A percentile compares a stretch with the other conserved stretches of the same genome.
Conservation (phyloP, 1,139 yeast genomes). For the Hyphopichia khmerensis region DNA sequence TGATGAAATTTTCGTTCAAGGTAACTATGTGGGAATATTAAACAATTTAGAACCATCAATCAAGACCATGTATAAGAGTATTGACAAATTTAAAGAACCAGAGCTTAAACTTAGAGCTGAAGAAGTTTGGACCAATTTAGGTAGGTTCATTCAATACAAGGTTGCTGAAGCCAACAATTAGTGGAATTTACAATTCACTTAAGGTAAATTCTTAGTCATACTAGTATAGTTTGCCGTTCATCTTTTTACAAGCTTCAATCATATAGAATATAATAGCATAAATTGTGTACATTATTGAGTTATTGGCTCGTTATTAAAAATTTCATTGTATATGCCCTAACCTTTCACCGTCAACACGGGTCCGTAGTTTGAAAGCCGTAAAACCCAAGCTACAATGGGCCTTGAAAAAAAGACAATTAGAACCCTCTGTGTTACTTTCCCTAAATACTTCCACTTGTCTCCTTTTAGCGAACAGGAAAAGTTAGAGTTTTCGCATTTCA, state of each 20-base stretch:
- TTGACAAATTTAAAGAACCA: slow-evolving; percentile 65
- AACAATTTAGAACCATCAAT: slow-evolving; percentile 46
- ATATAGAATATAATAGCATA: not conserved
- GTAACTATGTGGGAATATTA: slow-evolving; percentile 48
- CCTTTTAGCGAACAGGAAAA: not conserved
- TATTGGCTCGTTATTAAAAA: no score
- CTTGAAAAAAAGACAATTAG: not conserved
- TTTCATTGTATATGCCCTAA: no score
- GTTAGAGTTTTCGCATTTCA: not conserved
- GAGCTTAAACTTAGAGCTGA: slow-evolving; percentile 64
- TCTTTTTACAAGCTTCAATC: not conserved
- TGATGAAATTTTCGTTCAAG: slow-evolving; percentile 59
- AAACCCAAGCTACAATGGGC: not conserved
- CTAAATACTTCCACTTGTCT: no score
- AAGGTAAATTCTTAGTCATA: no score
- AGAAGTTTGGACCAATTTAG: slow-evolving; percentile 66
- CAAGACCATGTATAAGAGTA: slow-evolving; percentile 53
- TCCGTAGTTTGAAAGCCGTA: not conserved
- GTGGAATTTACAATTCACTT: not conserved
- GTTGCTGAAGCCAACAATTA: not conserved
- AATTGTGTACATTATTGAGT: no score
- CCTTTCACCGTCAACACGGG: not conserved
- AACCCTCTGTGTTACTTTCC: not conserved
- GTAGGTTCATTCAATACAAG: slow-evolving; percentile 78
- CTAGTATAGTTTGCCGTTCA: not conserved